Percentiles rank a stretch among this genome's conserved stretches.
Evolutionary conservation across 73 alveolate species (phyloP).

Genomic region (Loxodes magnus): DNA sequence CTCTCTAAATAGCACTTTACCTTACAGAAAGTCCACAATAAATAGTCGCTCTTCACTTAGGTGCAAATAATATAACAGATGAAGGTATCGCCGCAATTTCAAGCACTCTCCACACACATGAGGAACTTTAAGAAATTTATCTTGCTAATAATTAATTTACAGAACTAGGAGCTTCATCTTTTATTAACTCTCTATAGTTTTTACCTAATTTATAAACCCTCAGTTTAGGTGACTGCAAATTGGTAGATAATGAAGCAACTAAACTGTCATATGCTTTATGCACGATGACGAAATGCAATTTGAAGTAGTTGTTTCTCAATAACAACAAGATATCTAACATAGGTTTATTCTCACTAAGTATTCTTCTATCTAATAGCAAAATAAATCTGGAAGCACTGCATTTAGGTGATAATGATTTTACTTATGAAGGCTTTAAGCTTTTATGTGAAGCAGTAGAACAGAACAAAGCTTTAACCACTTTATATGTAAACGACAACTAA

Average conservation of each 20-base stretch:
- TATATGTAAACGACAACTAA: slow-evolving; percentile 7
- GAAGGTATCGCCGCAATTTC: slow-evolving; percentile 12
- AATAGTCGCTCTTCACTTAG: slow-evolving; percentile 5
- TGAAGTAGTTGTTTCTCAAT: slow-evolving; percentile 3
- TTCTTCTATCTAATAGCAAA: slow-evolving; percentile 4
- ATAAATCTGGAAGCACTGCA: slow-evolving; percentile 8
- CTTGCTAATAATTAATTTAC: slow-evolving; percentile 3
- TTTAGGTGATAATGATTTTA: slow-evolving; percentile 14
- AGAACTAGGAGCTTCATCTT: neutral
- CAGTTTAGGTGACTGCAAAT: slow-evolving; percentile 2
- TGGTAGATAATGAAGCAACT: neutral
- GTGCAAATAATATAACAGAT: slow-evolving; percentile 7
- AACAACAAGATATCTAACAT: slow-evolving; percentile 2
- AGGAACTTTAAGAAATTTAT: slow-evolving; percentile 1
- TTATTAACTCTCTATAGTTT: neutral
- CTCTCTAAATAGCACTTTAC: slow-evolving; percentile 7
- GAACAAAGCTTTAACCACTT: neutral
- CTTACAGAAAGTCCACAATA: neutral
- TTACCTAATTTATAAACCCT: neutral
- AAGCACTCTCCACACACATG: slow-evolving; percentile 3
- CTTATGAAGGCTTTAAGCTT: slow-evolving; percentile 2
- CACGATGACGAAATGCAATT: slow-evolving; percentile 4
- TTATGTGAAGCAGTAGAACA: slow-evolving; percentile 3
- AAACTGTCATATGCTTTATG: neutral
- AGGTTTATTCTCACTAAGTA: slow-evolving; percentile 12